Evolutionary conservation across 2,329 filamentous ascomycete genomes (phyloP).

Genomic region (Sporothrix pallida): DNA sequence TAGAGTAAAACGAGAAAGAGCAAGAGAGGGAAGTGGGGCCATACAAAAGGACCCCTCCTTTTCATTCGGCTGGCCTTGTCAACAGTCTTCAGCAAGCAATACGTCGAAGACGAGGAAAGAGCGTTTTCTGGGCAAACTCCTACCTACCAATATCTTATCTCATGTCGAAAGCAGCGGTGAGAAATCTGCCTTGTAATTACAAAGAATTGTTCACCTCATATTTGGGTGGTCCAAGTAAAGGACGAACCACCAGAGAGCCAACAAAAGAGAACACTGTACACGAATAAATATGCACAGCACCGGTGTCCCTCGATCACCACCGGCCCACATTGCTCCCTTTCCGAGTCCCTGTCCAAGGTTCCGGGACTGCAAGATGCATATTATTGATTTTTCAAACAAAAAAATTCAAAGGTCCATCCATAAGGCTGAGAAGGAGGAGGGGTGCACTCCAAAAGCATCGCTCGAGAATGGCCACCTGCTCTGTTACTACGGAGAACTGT

Average conservation of each 20-base stretch:
- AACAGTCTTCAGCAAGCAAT: neutral
- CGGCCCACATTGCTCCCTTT: slow-evolving; percentile 1
- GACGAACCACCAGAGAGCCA: neutral
- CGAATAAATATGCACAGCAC: neutral
- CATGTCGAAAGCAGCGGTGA: neutral
- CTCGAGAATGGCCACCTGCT: slow-evolving; percentile 3
- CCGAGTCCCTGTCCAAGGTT: slow-evolving; percentile 3
- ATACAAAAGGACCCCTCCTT: slow-evolving; percentile 8
- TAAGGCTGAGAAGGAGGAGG: slow-evolving; percentile 28
- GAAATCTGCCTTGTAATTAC: neutral
- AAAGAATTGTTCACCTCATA: neutral
- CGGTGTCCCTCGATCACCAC: neutral
- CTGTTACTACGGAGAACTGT: neutral
- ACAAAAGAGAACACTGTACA: neutral
- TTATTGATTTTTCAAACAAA: too few relatives aligned
- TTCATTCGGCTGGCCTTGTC: neutral
- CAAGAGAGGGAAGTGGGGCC: slow-evolving; percentile 18
- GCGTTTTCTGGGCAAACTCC: too few relatives aligned
- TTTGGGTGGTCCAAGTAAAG: neutral
- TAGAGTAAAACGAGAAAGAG: neutral
- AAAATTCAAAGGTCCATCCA: neutral
- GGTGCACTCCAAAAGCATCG: neutral
- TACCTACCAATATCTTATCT: neutral
- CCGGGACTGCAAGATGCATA: slow-evolving; percentile 14
- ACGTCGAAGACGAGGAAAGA: neutral